phyloP scores from a whole-genome alignment of 2,329 filamentous ascomycete genomes.

The Grosmannia clavigera region DNA sequence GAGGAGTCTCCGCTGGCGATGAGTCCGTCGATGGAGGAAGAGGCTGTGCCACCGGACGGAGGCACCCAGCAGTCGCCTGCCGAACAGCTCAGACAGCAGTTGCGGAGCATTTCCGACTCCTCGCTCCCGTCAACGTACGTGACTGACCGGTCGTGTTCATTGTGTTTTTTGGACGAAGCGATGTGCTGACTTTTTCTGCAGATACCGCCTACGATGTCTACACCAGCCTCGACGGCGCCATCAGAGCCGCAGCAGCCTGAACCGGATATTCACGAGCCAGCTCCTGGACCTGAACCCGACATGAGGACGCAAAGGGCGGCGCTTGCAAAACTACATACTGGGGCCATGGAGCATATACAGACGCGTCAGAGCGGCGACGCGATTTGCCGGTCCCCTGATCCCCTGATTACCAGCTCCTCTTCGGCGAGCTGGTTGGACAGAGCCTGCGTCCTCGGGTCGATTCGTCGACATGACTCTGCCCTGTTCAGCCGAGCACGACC shows the following conservation, averaged over 20 bases:
- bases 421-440: background rate
- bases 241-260: slow-evolving; percentile 16
- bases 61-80: slow-evolving; percentile 13
- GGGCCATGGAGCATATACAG: background rate
- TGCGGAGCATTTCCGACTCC: slow-evolving; percentile 17
- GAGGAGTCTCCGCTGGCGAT: slow-evolving; percentile 12
- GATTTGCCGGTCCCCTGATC: background rate
- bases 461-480: background rate
- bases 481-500: too few relatives aligned
- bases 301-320: slow-evolving; percentile 2
- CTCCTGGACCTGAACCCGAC: slow-evolving; percentile 15
- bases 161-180: background rate
- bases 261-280: slow-evolving; percentile 15
- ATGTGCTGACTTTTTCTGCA: background rate
- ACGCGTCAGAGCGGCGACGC: background rate
- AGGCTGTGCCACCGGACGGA: slow-evolving; percentile 1
- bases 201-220: slow-evolving; percentile 15
- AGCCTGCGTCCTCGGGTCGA: background rate
- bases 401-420: background rate
- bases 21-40: slow-evolving; percentile 9
- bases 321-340: background rate
- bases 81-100: slow-evolving; percentile 15
- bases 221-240: slow-evolving; percentile 15
- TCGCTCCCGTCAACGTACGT: slow-evolving; percentile 14
- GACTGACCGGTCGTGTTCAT: background rate